Evolutionary conservation across 2,329 filamentous ascomycete genomes (phyloP).

Genomic region (Calonectria multiphialidica): DNA sequence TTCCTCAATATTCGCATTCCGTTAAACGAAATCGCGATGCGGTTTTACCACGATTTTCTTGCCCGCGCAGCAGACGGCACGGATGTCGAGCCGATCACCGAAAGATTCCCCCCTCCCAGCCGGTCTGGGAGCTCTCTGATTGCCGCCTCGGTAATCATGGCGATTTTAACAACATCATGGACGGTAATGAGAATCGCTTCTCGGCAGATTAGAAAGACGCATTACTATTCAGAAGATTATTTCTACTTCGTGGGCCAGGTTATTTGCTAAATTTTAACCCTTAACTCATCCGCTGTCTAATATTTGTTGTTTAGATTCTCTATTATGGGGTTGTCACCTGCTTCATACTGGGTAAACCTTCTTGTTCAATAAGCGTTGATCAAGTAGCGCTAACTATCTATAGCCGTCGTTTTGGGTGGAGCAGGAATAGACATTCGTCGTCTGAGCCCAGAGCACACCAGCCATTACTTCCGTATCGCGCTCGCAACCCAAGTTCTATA

Average conservation of each 20-base stretch:
- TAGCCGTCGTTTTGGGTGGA: constrained; percentile 3
- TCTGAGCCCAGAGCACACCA: neutral
- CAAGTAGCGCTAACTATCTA: neutral
- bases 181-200: constrained; percentile 19
- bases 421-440: constrained; percentile 6
- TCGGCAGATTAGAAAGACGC: constrained; percentile 11
- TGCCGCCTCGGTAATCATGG: constrained; percentile 1
- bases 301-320: neutral
- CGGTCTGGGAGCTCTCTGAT: neutral
- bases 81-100: neutral
- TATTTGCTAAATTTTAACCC: neutral
- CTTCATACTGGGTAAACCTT: constrained; percentile 2
- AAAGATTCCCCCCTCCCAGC: neutral
- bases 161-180: constrained; percentile 15
- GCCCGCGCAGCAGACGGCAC: neutral
- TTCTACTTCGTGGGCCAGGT: constrained; percentile 21
- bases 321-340: constrained; percentile 7
- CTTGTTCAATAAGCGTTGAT: neutral
- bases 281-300: neutral
- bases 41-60: neutral
- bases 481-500: constrained; percentile 27
- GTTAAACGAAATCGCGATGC: neutral
- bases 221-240: constrained; percentile 16
- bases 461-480: constrained; percentile 10
- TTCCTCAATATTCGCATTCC: neutral